These are phyloP conservation scores for Amanita thiersii DNA, from an alignment of 768 basidiomycete species.

Conservation along the genomic window DNA sequence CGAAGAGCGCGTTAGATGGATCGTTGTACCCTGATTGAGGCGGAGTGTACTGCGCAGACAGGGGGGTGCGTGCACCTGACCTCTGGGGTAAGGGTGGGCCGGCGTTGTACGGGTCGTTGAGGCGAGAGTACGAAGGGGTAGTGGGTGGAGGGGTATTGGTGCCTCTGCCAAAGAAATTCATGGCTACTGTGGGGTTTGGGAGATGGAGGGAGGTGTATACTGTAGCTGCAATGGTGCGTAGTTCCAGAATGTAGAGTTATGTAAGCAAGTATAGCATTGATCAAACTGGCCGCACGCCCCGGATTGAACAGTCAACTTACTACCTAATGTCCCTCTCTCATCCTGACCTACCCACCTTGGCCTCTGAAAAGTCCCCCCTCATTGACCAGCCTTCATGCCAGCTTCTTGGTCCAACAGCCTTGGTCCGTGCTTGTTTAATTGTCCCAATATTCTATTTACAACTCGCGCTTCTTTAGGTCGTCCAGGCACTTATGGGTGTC, in stretches of 20 bases:
- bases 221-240: too few relatives aligned
- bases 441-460: constrained; percentile 38
- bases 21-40: constrained; percentile 42
- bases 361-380: constrained; percentile 20
- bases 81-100: not conserved
- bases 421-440: constrained; percentile 25
- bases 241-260: too few relatives aligned
- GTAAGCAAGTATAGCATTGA: too few relatives aligned
- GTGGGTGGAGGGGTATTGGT: constrained; percentile 29
- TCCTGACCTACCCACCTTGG: constrained; percentile 7
- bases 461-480: constrained; percentile 55
- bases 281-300: too few relatives aligned
- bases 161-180: constrained; percentile 43
- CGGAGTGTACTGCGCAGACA: constrained; percentile 31
- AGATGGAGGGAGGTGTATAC: too few relatives aligned
- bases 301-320: too few relatives aligned
- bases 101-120: constrained; percentile 18
- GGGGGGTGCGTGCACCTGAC: constrained; percentile 22
- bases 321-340: constrained; percentile 10
- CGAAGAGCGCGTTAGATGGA: constrained; percentile 38
- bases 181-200: constrained; percentile 13
- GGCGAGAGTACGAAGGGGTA: constrained; percentile 30
- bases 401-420: constrained; percentile 43
- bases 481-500: constrained; percentile 85
- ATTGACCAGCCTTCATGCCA: constrained; percentile 43